A percentile compares a stretch with the other conserved stretches of the same genome.
phyloP scores from a whole-genome alignment of 495 filamentous ascomycete genomes.

The Aspergillus indologenus region DNA sequence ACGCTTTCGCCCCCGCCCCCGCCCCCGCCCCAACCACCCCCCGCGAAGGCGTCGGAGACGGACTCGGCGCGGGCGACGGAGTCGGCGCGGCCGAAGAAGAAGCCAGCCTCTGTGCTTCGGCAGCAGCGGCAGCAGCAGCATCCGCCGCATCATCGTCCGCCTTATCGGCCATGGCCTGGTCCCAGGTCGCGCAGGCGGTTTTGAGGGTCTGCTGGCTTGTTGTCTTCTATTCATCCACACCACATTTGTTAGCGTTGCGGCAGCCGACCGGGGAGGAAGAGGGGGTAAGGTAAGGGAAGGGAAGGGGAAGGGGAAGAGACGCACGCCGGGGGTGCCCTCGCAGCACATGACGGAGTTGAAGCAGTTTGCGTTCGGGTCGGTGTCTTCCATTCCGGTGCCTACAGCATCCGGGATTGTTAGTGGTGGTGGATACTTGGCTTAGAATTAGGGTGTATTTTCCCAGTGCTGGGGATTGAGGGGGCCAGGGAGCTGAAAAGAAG shows the following conservation, averaged over 20 bases:
- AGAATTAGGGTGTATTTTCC: too few relatives aligned
- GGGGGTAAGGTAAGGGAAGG: too few relatives aligned
- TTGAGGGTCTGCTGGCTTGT: constrained; percentile 3
- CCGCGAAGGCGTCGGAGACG: neutral
- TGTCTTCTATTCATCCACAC: neutral
- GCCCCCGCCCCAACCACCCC: neutral
- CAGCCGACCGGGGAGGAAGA: too few relatives aligned
- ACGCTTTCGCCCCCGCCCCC: too few relatives aligned
- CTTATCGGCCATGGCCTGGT: constrained; percentile 22
- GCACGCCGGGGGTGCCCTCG: constrained; percentile 15
- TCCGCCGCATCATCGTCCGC: constrained; percentile 7
- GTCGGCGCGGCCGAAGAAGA: neutral
- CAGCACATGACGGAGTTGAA: constrained; percentile 34
- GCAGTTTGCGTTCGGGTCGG: constrained; percentile 22
- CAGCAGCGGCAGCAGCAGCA: neutral
- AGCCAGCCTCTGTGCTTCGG: neutral
- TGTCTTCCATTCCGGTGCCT: constrained; percentile 22
- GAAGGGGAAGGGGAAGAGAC: constrained; percentile 5
- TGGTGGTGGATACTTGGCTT: too few relatives aligned
- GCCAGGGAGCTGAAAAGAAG: too few relatives aligned
- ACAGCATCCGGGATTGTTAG: neutral
- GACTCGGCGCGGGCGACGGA: neutral
- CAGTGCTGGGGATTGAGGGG: too few relatives aligned
- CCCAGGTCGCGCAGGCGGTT: constrained; percentile 26
- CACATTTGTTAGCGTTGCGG: too few relatives aligned